Conservation (phyloP, 108 stramenopile species). For the Ochromonas danica region DNA sequence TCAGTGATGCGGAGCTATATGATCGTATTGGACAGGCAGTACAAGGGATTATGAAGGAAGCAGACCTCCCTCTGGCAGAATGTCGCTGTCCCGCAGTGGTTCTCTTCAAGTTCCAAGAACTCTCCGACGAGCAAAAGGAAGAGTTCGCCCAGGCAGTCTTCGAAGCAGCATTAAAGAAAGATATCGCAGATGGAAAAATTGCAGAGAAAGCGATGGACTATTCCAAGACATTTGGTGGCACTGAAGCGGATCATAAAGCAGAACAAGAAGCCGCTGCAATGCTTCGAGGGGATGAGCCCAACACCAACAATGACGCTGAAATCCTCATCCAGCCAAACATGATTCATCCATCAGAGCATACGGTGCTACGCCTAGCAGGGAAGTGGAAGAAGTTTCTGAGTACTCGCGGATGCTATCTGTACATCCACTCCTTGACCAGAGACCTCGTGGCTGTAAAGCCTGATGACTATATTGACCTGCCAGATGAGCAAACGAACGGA, state of each 20-base stretch:
- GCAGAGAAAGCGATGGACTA: constrained; percentile 25
- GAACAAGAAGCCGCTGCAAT: constrained; percentile 32
- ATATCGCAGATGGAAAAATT: background rate
- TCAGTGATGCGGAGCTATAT: background rate
- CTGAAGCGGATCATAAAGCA: constrained; percentile 29
- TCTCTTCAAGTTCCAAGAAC: background rate
- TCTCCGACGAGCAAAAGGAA: background rate
- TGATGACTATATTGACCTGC: constrained; percentile 6
- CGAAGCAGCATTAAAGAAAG: background rate
- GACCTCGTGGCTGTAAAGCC: background rate
- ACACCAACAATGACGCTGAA: background rate
- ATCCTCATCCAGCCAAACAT: background rate
- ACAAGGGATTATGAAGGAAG: background rate
- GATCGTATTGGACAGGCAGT: background rate
- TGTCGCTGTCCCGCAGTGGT: background rate
- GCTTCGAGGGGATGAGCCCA: background rate
- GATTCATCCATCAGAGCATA: background rate
- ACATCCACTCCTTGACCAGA: constrained; percentile 16
- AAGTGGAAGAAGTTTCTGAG: constrained; percentile 5
- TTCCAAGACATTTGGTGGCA: background rate
- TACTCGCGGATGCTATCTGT: constrained; percentile 27
- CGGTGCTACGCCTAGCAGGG: background rate
- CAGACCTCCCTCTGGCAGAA: background rate
- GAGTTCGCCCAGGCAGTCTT: background rate
- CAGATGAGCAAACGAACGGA: background rate